Conservation (phyloP, 768 basidiomycete genomes). For the Suillus variegatus region DNA sequence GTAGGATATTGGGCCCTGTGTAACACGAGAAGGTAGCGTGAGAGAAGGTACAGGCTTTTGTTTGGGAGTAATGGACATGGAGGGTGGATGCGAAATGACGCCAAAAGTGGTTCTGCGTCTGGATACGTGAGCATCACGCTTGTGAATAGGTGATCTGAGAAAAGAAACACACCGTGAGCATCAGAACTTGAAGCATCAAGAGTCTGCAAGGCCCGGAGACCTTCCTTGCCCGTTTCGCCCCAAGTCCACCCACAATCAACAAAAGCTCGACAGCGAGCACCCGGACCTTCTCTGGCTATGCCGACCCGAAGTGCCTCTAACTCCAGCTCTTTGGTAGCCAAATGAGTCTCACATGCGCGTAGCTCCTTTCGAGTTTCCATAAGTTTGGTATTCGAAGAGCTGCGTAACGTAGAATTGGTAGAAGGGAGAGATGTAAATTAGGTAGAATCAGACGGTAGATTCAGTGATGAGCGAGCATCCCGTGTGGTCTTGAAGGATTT, state of each 20-base stretch:
- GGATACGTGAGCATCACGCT: neutral
- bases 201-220: slow-evolving; percentile 34
- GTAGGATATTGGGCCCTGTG: slow-evolving; percentile 23
- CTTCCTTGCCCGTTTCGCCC: slow-evolving; percentile 67
- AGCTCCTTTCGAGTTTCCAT: slow-evolving; percentile 70
- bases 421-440: slow-evolving; percentile 46
- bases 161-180: slow-evolving; percentile 6
- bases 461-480: slow-evolving; percentile 36
- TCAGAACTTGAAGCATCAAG: slow-evolving; percentile 6
- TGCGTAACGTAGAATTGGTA: slow-evolving; percentile 23
- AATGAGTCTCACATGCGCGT: slow-evolving; percentile 78
- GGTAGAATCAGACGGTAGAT: slow-evolving; percentile 37
- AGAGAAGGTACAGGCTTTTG: slow-evolving; percentile 12
- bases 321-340: slow-evolving; percentile 69
- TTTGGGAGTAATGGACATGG: neutral
- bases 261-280: slow-evolving; percentile 61
- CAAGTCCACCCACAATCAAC: slow-evolving; percentile 70
- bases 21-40: too few species aligned
- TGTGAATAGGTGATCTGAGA: neutral
- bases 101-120: neutral
- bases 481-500: slow-evolving; percentile 49
- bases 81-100: slow-evolving; percentile 12
- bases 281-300: slow-evolving; percentile 61
- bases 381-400: slow-evolving; percentile 45
- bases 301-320: slow-evolving; percentile 50